Evolutionary conservation across 2,329 filamentous ascomycete genomes (phyloP), one percentile per base, ranked within the genome.

Genomic region (Fusarium marasasianum): DNA sequence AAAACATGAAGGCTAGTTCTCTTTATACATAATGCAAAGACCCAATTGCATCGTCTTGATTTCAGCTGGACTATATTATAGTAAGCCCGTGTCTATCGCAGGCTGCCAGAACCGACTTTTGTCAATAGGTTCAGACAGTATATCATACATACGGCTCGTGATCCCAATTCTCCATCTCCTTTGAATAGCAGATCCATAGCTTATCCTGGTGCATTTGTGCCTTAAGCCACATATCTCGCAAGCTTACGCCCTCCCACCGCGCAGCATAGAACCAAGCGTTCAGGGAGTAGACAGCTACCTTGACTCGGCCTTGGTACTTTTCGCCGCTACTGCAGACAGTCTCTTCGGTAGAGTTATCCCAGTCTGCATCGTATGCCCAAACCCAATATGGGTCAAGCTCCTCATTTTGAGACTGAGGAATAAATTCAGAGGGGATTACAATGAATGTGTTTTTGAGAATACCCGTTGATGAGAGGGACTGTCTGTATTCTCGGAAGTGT

Each of bases 321-420:
- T 33, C 47, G 29, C 29, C 29, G 15, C 8, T 31, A 7, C 20
- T 31, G 14, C 14, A 50, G 29, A 18, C 15, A 0, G 47, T 50
- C 29, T 50, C 29, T n/a, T 31, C 47, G 0, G 29, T n/a, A 50
- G 20, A 50, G 1, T 6, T 31, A 31, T 31, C 29, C 47, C 29
- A 50, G 4, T 31, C 29, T 31, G 29, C 29, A 50, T 50, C 47
- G 1, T 50, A 50, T 18, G 47, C 47, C 29, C 29, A 50, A 13
- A 50, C 10, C 29, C 47, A 50, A n/a, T 50, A n/a, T 6, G 29
- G 14, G 13, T n/a, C 14, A 50, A 50, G 47, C 29, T 31, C 20
- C 5, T 31, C 10, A 1, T 31, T 18, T 31, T 1, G 5, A 31
- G 29, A n/a, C 5, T 31, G 5, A 7, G 14, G 3, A 17, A 13